A percentile compares a stretch with the other conserved stretches of the same genome.
Conservation (phyloP, 345 rosid species). For the Gossypium sturtianum region DNA sequence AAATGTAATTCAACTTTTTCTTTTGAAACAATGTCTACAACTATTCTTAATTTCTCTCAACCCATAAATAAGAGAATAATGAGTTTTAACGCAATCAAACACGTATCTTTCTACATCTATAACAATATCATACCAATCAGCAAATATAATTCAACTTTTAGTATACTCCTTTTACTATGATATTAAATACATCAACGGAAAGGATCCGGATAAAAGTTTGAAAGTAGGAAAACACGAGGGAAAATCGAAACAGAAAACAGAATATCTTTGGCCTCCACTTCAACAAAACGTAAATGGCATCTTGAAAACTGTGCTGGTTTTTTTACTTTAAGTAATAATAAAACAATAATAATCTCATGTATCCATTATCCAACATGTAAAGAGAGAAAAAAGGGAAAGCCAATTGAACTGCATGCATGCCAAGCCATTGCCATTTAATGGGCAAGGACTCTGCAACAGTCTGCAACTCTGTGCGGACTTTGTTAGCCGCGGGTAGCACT, state of each 20-base stretch:
- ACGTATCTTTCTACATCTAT: rapidly evolving
- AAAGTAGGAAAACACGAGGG: too few relatives aligned
- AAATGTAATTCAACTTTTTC: too few relatives aligned
- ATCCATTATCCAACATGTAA: background rate
- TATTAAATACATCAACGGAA: background rate
- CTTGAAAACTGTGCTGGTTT: constrained; percentile 13
- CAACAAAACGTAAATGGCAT: background rate
- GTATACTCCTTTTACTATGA: too few relatives aligned
- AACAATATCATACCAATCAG: too few relatives aligned
- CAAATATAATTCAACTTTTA: too few relatives aligned
- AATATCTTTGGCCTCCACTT: background rate
- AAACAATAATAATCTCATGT: background rate
- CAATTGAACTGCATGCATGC: background rate
- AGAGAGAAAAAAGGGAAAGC: background rate
- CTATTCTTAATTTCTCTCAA: rapidly evolving
- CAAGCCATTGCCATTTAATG: background rate
- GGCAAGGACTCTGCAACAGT: background rate
- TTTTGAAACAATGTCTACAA: too few relatives aligned
- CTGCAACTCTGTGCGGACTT: background rate
- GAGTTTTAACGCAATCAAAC: rapidly evolving
- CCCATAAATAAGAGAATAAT: too few relatives aligned
- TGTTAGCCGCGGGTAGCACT: constrained; percentile 15
- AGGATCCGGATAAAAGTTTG: background rate
- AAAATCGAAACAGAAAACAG: background rate
- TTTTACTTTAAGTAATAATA: background rate